These are phyloP conservation scores for Puccinia triticina DNA, from an alignment of 1,284 basidiomycete genomes.

Conservation along the genomic window DNA sequence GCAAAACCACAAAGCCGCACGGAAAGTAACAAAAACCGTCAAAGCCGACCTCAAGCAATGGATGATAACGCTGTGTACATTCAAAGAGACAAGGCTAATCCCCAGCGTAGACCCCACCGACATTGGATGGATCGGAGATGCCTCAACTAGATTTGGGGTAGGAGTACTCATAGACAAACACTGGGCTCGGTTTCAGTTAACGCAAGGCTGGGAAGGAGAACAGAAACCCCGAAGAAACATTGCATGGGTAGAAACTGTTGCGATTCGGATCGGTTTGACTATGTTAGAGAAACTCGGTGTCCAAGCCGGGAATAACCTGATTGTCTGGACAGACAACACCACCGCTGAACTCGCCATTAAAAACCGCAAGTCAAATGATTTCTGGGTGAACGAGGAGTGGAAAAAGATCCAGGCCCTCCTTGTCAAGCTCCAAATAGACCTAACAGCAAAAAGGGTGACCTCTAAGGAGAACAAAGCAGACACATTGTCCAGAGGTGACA, in stretches of 20 bases:
- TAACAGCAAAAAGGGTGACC: no score
- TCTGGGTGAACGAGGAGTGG: no score
- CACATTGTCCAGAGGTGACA: background rate
- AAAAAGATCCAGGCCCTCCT: no score
- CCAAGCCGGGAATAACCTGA: background rate
- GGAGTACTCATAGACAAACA: no score
- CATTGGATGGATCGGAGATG: no score
- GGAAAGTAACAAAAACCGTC: background rate
- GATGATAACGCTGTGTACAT: background rate
- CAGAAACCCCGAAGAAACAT: background rate
- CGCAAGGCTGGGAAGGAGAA: background rate
- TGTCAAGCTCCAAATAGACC: no score
- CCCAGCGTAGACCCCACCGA: no score
- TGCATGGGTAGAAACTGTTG: constrained; percentile 5
- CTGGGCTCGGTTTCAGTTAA: background rate
- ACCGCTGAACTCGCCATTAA: background rate
- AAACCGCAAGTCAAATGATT: constrained; percentile 5
- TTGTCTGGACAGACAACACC: no score
- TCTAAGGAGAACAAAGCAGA: no score
- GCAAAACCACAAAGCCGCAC: background rate
- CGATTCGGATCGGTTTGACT: background rate
- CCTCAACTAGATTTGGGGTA: no score
- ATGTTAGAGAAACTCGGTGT: background rate
- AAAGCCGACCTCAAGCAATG: background rate
- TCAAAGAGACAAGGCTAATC: no score